These are phyloP conservation scores for Citrus reticulata DNA, from an alignment of 345 rosid genomes.

Conservation along the genomic window DNA sequence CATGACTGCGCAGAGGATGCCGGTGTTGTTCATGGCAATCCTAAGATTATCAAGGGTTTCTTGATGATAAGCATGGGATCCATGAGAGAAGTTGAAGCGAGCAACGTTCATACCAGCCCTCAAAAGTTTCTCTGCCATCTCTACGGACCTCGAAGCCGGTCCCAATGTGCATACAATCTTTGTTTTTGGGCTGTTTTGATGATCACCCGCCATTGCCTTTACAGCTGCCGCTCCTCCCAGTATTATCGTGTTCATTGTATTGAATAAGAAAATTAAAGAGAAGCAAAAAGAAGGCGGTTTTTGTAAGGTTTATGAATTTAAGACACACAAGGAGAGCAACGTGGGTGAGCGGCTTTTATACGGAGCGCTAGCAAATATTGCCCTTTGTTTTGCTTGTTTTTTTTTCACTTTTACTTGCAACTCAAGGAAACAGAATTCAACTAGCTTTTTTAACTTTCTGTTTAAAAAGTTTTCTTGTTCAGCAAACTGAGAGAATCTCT, in stretches of 20 bases:
- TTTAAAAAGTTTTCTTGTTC: background rate
- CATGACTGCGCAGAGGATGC: conserved; percentile 41
- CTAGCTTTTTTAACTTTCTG: background rate
- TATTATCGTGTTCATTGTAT: no score
- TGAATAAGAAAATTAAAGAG: background rate
- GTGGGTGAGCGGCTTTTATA: background rate
- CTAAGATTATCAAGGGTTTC: conserved; percentile 59
- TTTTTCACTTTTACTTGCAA: background rate
- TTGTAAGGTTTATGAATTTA: background rate
- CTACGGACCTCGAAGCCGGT: conserved; percentile 49
- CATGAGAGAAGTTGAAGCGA: conserved; percentile 61
- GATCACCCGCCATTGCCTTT: background rate
- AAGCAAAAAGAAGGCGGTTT: background rate
- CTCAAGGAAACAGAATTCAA: background rate
- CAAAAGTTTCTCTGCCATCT: conserved; percentile 50
- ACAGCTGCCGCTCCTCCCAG: background rate
- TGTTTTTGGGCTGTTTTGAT: conserved; percentile 38
- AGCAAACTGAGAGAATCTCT: background rate
- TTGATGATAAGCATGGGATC: conserved; percentile 52
- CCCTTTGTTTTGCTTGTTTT: background rate
- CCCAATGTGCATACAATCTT: conserved; percentile 71
- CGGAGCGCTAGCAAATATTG: background rate
- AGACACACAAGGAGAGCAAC: background rate
- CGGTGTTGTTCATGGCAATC: conserved; percentile 29
- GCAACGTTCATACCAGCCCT: conserved; percentile 52